Conservation (phyloP, 1,284 basidiomycete genomes). For the Tilletia setariae region DNA sequence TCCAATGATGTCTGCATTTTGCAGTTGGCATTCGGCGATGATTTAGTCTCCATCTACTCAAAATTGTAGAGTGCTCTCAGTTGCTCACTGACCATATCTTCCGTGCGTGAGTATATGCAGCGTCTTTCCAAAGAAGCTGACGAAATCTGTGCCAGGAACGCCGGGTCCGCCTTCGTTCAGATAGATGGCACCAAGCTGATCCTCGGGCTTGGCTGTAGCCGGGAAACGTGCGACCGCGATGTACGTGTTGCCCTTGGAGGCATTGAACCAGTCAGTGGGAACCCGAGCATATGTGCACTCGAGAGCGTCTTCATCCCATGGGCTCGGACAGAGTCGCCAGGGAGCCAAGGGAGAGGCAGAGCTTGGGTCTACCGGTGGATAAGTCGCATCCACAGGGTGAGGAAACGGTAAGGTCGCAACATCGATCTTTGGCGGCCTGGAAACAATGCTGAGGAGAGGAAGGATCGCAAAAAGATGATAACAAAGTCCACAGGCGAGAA, state of each 20-base stretch:
- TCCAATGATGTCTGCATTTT: slow-evolving; percentile 56
- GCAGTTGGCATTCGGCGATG: not conserved
- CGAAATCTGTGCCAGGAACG: not conserved
- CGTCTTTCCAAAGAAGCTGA: not conserved
- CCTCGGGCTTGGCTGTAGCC: slow-evolving; percentile 18
- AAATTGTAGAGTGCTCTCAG: not conserved
- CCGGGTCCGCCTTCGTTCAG: slow-evolving; percentile 17
- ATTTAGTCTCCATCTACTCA: not conserved
- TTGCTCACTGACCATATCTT: slow-evolving; percentile 4
- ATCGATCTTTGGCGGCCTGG: no score
- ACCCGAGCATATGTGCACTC: slow-evolving; percentile 24
- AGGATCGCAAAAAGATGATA: no score
- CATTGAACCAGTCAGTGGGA: slow-evolving; percentile 53
- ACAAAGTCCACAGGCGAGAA: no score
- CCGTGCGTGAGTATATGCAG: slow-evolving; percentile 2
- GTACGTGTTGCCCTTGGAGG: slow-evolving; percentile 40
- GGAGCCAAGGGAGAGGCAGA: not conserved
- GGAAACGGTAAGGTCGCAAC: no score
- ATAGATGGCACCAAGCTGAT: slow-evolving; percentile 14
- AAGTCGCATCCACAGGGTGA: not conserved
- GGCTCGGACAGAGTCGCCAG: not conserved
- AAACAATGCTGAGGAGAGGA: no score
- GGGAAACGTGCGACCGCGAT: slow-evolving; percentile 50
- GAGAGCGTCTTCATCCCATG: not conserved
- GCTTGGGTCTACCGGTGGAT: not conserved